Base-by-base conservation (phyloP, 179 eudicot genomes). In the Heliamphora pulchella region DNA sequence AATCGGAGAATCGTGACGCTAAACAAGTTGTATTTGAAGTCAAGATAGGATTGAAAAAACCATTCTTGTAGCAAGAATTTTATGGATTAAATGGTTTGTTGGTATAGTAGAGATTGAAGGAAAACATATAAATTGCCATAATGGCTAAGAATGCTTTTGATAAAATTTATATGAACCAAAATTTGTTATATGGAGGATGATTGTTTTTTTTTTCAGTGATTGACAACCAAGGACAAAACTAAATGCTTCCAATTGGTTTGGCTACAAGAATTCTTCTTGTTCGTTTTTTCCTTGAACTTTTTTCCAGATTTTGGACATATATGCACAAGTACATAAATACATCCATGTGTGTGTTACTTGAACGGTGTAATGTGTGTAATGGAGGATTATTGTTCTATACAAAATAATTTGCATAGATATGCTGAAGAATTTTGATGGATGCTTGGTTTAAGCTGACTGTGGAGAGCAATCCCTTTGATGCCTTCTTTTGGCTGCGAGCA, bases 381-480 rank as follows among this genome's bases (percentile, higher is more conserved):
- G 57, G 69, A 46, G 57, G 8, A 14, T 0, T 50, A 22, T 39
- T 50, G n/a, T 31, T 48, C 20, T 22, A n/a, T n/a, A 77, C 31
- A 67, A 10, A n/a, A 57, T 63, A 77, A 22, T 65, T 31, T 22
- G 8, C 58, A 51, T 65, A 50, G 3, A 64, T 63, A 1, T 39
- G 2, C 59, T 18, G 20, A 65, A 50, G 14, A 22, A n/a, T 50
- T 64, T 58, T 13, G 3, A 51, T 6, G 58, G 62, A 31, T 31
- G 39, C 39, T 31, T 0, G 20, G 18, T 39, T 14, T 57, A 13
- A 31, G n/a, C 65, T 74, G 31, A 14, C 18, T 6, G 7, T 55
- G 78, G 65, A 74, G 64, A 74, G 50, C 65, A 43, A 44, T 61
- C 43, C 64, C 79, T 76, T 8, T n/a, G 15, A 61, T 46, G 55